Evolutionary conservation across 176 grass and related monocot genomes (phyloP).

Genomic region (Oryza brachyantha): DNA sequence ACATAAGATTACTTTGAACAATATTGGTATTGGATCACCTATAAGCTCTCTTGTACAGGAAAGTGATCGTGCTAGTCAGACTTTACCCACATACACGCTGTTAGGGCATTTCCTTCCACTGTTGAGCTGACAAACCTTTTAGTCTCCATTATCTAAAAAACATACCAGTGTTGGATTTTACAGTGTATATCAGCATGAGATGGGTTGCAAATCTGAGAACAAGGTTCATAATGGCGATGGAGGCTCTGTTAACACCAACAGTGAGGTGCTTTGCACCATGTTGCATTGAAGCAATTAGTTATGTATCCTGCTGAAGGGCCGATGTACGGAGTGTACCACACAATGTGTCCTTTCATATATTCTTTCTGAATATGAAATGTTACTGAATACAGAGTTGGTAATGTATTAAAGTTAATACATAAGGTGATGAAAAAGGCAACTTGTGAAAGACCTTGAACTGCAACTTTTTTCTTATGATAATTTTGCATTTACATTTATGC

Average conservation of each 20-base stretch:
- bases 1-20: neutral
- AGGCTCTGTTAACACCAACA: neutral
- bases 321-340: conserved; percentile 15
- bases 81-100: neutral
- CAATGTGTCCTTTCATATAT: conserved; percentile 26
- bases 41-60: neutral
- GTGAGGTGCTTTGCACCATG: conserved; percentile 8
- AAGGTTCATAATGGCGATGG: conserved; percentile 4
- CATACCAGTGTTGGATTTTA: neutral
- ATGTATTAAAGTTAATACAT: neutral
- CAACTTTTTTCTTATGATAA: neutral
- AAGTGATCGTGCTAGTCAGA: conserved; percentile 11
- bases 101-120: neutral
- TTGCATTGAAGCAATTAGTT: conserved; percentile 35
- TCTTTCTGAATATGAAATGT: neutral
- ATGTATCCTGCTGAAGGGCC: conserved; percentile 2
- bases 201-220: conserved; percentile 4
- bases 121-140: neutral
- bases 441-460: neutral
- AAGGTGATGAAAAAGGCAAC: neutral
- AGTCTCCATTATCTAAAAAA: neutral
- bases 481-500: conserved; percentile 9
- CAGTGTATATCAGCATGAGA: neutral
- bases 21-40: neutral
- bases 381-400: neutral